phyloP scores from a whole-genome alignment of 1,284 basidiomycete genomes.

The Phylloboletellus chloephorus region DNA sequence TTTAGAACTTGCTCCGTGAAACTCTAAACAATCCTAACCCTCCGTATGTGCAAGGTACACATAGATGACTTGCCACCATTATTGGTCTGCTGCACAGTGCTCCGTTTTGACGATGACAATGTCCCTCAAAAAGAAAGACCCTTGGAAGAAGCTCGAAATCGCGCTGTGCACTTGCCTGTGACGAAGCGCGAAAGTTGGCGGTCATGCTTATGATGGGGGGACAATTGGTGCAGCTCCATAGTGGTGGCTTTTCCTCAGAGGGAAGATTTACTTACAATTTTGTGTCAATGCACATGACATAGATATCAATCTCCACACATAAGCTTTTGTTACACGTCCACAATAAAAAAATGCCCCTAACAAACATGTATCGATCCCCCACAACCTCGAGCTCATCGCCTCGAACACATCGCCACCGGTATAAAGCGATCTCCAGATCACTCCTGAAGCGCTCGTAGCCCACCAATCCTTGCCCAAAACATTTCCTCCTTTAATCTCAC shows the following conservation, averaged over 20 bases:
- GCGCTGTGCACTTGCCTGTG: not conserved
- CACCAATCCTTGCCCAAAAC: constrained; percentile 84
- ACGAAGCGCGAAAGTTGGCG: no score
- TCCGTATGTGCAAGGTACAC: not conserved
- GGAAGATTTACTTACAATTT: no score
- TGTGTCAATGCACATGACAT: not conserved
- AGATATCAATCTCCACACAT: no score
- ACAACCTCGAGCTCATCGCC: no score
- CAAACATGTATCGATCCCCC: not conserved
- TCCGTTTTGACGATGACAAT: no score
- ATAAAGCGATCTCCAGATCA: not conserved
- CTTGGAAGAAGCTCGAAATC: not conserved
- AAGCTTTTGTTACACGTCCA: not conserved
- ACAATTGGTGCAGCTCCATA: no score
- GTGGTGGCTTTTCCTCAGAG: no score
- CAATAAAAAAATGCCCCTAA: not conserved
- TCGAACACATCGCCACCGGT: no score
- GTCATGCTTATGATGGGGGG: no score
- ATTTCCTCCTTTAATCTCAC: constrained; percentile 80
- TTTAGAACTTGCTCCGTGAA: no score
- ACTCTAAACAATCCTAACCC: no score
- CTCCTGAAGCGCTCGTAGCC: constrained; percentile 35
- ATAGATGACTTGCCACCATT: not conserved
- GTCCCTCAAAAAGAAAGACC: not conserved
- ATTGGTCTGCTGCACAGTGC: not conserved